Conservation (phyloP, 129 eudicot species). For the Pseudognaphalium luteoalbum region DNA sequence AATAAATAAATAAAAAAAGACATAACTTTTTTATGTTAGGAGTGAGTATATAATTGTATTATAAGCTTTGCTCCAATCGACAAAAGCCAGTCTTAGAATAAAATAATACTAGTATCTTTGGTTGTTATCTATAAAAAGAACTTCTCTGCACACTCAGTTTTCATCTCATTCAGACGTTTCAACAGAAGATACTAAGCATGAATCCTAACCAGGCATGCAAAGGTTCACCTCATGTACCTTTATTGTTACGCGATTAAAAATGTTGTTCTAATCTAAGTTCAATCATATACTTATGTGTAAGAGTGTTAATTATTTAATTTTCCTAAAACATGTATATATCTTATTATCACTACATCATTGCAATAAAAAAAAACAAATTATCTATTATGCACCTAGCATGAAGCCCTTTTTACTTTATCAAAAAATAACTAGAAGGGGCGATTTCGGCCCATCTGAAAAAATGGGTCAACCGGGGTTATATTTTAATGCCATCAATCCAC, state of each 20-base stretch:
- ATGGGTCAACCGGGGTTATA: neutral
- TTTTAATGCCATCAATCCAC: neutral
- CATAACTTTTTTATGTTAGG: neutral
- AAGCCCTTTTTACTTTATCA: neutral
- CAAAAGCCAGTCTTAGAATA: neutral
- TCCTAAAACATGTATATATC: neutral
- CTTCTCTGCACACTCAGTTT: neutral
- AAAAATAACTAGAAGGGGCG: neutral
- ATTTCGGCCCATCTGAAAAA: neutral
- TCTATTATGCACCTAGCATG: neutral
- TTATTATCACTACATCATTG: constrained; percentile 9
- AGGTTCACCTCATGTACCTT: neutral
- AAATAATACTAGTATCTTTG: neutral
- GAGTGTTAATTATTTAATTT: neutral
- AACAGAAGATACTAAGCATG: constrained; percentile 6
- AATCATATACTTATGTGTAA: neutral
- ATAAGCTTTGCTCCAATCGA: too few relatives aligned
- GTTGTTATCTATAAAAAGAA: neutral
- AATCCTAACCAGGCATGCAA: constrained; percentile 24
- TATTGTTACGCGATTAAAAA: neutral
- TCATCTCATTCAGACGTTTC: neutral
- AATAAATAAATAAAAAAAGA: too few relatives aligned
- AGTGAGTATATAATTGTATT: neutral
- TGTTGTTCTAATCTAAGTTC: neutral
- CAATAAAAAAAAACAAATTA: neutral